phyloP scores from a whole-genome alignment of 768 basidiomycete species.

The Exidia glandulosa region DNA sequence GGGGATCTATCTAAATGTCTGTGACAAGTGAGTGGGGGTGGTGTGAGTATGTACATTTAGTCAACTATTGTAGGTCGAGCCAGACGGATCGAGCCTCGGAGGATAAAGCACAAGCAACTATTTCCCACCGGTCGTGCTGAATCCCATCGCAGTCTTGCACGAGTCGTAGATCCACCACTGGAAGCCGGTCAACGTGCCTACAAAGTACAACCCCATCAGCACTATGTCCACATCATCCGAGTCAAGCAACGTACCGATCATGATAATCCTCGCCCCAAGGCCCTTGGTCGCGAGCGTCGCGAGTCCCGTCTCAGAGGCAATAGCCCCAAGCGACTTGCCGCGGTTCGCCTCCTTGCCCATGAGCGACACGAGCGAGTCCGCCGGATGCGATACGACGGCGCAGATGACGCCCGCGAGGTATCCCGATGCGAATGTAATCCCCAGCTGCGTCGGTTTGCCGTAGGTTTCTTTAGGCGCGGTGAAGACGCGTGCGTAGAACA shows the following conservation, averaged over 20 bases:
- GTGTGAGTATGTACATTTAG: too few relatives aligned
- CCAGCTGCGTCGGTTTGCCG: slow-evolving; percentile 75
- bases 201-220: too few relatives aligned
- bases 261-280: slow-evolving; percentile 75
- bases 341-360: slow-evolving; percentile 85
- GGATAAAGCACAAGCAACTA: too few relatives aligned
- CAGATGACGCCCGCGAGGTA: slow-evolving; percentile 94
- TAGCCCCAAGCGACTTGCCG: slow-evolving; percentile 64
- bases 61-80: too few relatives aligned
- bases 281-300: slow-evolving; percentile 66
- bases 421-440: slow-evolving; percentile 82
- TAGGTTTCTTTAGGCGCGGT: slow-evolving; percentile 67
- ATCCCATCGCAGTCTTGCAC: slow-evolving; percentile 75
- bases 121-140: slow-evolving; percentile 84
- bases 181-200: slow-evolving; percentile 54
- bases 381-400: slow-evolving; percentile 92
- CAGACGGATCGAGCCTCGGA: too few relatives aligned
- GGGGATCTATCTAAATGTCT: too few relatives aligned
- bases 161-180: slow-evolving; percentile 93
- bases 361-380: slow-evolving; percentile 85
- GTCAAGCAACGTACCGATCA: slow-evolving; percentile 57
- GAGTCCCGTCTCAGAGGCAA: slow-evolving; percentile 61
- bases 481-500: slow-evolving; percentile 86
- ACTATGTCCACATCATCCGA: too few relatives aligned
- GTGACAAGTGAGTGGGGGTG: too few relatives aligned